Evolutionary conservation across 169 alveolate species (phyloP), one percentile per base, ranked within the genome.

Genomic region (Plasmodium knowlesi): DNA sequence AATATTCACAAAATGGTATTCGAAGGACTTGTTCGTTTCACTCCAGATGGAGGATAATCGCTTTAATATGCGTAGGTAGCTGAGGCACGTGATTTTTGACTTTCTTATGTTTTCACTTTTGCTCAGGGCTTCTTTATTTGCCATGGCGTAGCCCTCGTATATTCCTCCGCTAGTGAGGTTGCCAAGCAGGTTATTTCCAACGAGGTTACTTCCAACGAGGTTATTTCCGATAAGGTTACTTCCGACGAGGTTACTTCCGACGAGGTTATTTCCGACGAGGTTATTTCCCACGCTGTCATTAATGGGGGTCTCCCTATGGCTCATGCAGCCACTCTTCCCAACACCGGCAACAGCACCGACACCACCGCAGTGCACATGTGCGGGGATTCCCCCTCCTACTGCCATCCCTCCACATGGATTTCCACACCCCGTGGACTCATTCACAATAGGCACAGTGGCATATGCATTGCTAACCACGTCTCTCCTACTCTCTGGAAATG

Each of bases 31-130:
- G 67, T 86, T 76, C 5, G 83, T 37, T 74, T 74, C 84, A 73
- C 93, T 57, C 93, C 93, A 86, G 14, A 78, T 30, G 12, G 93
- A 54, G 28, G 81, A 34, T 50, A 86, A 34, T 16, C 93, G 34
- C 43, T 86, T 86, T 81, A 86, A 74, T 54, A 86, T 86, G 4
- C 93, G 79, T 32, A 86, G 70, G n/a, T 86, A 86, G 70, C 85
- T 78, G 22, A 86, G 46, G 32, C 93, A 86, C 1, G 76, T 74
- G 10, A 86, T 50, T 86, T 86, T 86, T 0, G 79, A 37, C 28
- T 84, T 84, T 28, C 54, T 84, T 34, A 84, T 61, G 41, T 30
- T 34, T 53, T 84, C 93, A 84, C 37, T 76, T 43, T 74, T 57
- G 30, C 9, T 86, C 2, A 54, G 28, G 8, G 71, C 25, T 76